Percentiles rank a stretch among this genome's conserved stretches.
Conservation (phyloP, 163 green algal species). For the Chlamydomonas reinhardtii region DNA sequence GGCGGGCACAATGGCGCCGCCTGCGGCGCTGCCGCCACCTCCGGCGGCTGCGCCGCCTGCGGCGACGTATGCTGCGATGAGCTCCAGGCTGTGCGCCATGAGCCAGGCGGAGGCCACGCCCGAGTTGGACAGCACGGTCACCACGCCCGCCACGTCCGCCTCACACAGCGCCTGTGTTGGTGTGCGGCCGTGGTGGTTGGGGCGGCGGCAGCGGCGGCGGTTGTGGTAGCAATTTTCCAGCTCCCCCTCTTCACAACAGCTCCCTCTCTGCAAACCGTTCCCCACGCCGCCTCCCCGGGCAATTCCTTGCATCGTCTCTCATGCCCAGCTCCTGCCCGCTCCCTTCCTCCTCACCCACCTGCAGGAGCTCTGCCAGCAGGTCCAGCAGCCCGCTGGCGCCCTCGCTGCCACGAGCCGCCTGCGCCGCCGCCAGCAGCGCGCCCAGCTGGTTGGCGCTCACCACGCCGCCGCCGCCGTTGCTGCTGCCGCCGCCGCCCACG, state of each 20-base stretch:
- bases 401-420: conserved; percentile 11
- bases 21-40: too few relatives aligned
- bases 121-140: conserved; percentile 48
- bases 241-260: too few relatives aligned
- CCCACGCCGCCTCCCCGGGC: too few relatives aligned
- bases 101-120: conserved; percentile 49
- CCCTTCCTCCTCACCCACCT: conserved; percentile 24
- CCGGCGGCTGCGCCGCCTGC: not conserved
- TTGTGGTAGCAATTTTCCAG: too few relatives aligned
- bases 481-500: not conserved
- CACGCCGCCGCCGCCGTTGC: not conserved
- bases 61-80: conserved; percentile 8
- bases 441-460: conserved; percentile 32
- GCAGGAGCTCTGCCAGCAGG: conserved; percentile 42
- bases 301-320: too few relatives aligned
- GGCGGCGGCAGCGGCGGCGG: not conserved
- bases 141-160: conserved; percentile 44
- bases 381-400: conserved; percentile 26
- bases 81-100: conserved; percentile 57
- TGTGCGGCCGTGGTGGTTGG: not conserved
- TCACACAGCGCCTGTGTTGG: conserved; percentile 40
- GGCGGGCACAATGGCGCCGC: not conserved
- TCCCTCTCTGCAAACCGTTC: too few relatives aligned
- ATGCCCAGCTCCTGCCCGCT: too few relatives aligned
- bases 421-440: conserved; percentile 23